Evolutionary conservation across 2,329 filamentous ascomycete genomes (phyloP).

Genomic region (Exophiala dermatitidis): DNA sequence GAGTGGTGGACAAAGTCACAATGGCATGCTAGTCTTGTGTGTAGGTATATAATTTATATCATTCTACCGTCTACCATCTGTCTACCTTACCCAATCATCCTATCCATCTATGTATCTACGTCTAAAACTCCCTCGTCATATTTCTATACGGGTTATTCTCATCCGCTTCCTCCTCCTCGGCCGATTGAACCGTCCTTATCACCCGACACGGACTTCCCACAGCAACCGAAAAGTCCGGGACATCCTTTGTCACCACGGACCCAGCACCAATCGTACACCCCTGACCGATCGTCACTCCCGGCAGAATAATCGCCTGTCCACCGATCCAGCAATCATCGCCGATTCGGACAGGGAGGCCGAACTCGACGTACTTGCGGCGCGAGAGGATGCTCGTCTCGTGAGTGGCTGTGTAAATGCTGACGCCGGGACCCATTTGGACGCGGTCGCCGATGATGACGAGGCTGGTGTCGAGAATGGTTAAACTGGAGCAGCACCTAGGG

Average conservation of each 20-base stretch:
- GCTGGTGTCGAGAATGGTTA: constrained; percentile 44
- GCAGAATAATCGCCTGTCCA: constrained; percentile 39
- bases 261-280: constrained; percentile 38
- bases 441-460: constrained; percentile 48
- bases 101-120: too few species aligned
- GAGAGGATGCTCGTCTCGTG: constrained; percentile 47
- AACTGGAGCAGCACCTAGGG: not conserved
- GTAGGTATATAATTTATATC: too few species aligned
- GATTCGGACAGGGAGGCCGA: constrained; percentile 43
- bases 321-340: constrained; percentile 46
- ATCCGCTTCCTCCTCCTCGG: too few species aligned
- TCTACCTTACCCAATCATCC: too few species aligned
- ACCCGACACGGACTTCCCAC: constrained; percentile 35
- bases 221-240: constrained; percentile 35
- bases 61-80: too few species aligned
- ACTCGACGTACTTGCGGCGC: constrained; percentile 45
- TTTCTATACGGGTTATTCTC: too few species aligned
- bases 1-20: too few species aligned
- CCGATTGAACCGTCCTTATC: constrained; percentile 22
- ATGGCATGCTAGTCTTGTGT: too few species aligned
- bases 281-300: constrained; percentile 37
- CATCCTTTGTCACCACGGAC: constrained; percentile 35
- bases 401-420: constrained; percentile 48
- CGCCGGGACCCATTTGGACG: constrained; percentile 47
- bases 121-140: too few species aligned